A percentile compares a stretch with the other conserved stretches of the same genome.
Evolutionary conservation across 108 stramenopile species (phyloP).

Genomic region (Fragilaria radians): DNA sequence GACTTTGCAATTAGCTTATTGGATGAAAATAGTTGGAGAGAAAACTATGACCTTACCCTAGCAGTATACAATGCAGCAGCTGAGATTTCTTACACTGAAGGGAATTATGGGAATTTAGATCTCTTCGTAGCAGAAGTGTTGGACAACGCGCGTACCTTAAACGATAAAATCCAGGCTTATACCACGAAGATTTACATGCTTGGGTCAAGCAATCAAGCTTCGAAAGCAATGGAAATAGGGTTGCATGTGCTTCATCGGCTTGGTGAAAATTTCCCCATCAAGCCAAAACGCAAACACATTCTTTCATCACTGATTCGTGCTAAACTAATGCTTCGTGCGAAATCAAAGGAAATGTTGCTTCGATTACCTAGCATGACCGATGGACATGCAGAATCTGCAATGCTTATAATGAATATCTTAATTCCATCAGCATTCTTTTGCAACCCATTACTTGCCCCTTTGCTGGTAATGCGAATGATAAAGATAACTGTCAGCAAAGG

Average conservation of each 20-base stretch:
- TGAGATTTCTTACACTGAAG: constrained; percentile 32
- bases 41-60: constrained; percentile 35
- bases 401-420: constrained; percentile 40
- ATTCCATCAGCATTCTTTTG: constrained; percentile 1
- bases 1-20: background rate
- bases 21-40: constrained; percentile 1
- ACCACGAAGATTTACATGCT: constrained; percentile 24
- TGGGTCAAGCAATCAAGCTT: constrained; percentile 3
- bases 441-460: constrained; percentile 15
- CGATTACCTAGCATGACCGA: background rate
- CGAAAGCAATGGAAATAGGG: constrained; percentile 17
- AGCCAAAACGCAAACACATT: constrained; percentile 8
- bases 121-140: constrained; percentile 17
- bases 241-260: constrained; percentile 21
- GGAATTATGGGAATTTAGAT: constrained; percentile 14
- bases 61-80: constrained; percentile 35
- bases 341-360: constrained; percentile 3
- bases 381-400: constrained; percentile 21
- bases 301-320: constrained; percentile 5
- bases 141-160: constrained; percentile 11
- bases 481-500: constrained; percentile 24
- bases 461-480: constrained; percentile 38
- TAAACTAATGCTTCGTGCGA: constrained; percentile 12
- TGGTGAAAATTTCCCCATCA: constrained; percentile 19
- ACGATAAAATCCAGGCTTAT: constrained; percentile 29